A percentile compares a stretch with the other conserved stretches of the same genome.
These are phyloP conservation scores for Lichina pygmaea DNA, from an alignment of 495 filamentous ascomycete species.

Conservation along the genomic window DNA sequence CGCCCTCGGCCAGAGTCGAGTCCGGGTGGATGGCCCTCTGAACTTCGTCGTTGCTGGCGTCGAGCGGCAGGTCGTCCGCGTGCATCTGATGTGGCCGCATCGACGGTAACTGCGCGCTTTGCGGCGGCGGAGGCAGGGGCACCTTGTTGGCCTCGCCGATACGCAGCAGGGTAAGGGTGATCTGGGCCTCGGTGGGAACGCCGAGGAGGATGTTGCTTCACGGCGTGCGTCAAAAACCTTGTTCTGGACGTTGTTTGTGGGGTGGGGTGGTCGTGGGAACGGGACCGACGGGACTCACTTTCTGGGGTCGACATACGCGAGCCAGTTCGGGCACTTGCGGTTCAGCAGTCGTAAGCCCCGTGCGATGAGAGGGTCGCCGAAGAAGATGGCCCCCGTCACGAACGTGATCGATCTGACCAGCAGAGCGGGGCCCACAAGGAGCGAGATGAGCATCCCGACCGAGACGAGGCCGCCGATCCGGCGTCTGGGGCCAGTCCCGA, in stretches of 20 bases:
- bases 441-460: constrained; percentile 25
- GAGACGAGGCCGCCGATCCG: constrained; percentile 32
- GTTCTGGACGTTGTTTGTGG: not conserved
- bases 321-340: constrained; percentile 42
- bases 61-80: constrained; percentile 12
- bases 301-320: constrained; percentile 39
- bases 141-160: constrained; percentile 64
- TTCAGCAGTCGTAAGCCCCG: constrained; percentile 33
- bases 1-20: not conserved
- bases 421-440: constrained; percentile 44
- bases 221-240: too few relatives aligned
- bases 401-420: constrained; percentile 45
- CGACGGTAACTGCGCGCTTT: constrained; percentile 23
- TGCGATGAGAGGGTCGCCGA: constrained; percentile 47
- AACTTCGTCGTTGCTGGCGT: constrained; percentile 16
- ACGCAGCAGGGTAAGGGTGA: constrained; percentile 63
- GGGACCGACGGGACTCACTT: constrained; percentile 18
- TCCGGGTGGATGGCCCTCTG: constrained; percentile 17
- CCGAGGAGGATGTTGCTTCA: constrained; percentile 47
- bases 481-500: constrained; percentile 31
- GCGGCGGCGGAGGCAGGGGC: constrained; percentile 56
- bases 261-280: not conserved
- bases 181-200: constrained; percentile 71
- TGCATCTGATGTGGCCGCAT: constrained; percentile 18
- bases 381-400: constrained; percentile 43